Conservation (phyloP, 257 asterid species). For the Ilex asprella region DNA sequence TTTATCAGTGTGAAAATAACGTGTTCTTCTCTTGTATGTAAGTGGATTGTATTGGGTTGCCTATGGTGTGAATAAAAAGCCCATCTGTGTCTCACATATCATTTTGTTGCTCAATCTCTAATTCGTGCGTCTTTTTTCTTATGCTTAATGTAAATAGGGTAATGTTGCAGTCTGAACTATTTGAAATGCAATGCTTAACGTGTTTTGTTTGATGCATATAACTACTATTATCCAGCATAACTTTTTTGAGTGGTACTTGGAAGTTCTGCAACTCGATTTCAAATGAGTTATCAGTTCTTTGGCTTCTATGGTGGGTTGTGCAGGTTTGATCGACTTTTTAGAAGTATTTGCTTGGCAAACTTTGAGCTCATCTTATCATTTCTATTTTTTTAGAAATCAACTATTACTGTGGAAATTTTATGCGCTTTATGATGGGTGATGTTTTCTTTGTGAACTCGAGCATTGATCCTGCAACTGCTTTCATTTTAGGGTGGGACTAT, state of each 20-base stretch:
- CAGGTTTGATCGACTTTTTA: background rate
- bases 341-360: too few relatives aligned
- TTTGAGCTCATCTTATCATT: too few relatives aligned
- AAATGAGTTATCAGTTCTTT: background rate
- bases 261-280: background rate
- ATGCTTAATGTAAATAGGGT: background rate
- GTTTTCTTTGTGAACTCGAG: too few relatives aligned
- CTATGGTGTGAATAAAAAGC: constrained; percentile 1
- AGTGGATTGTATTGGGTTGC: background rate
- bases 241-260: background rate
- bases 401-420: too few relatives aligned
- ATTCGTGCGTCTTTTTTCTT: background rate
- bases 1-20: background rate
- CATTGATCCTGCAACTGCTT: too few relatives aligned
- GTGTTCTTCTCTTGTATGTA: background rate
- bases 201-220: background rate
- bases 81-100: background rate
- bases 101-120: background rate
- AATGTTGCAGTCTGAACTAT: too few relatives aligned
- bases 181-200: background rate
- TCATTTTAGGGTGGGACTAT: too few relatives aligned
- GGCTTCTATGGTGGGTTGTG: background rate
- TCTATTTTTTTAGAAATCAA: too few relatives aligned
- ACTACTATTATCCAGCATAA: too few relatives aligned
- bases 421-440: too few relatives aligned